Base-by-base conservation (phyloP, 495 filamentous ascomycete genomes). In the Sporormia fimetaria region DNA sequence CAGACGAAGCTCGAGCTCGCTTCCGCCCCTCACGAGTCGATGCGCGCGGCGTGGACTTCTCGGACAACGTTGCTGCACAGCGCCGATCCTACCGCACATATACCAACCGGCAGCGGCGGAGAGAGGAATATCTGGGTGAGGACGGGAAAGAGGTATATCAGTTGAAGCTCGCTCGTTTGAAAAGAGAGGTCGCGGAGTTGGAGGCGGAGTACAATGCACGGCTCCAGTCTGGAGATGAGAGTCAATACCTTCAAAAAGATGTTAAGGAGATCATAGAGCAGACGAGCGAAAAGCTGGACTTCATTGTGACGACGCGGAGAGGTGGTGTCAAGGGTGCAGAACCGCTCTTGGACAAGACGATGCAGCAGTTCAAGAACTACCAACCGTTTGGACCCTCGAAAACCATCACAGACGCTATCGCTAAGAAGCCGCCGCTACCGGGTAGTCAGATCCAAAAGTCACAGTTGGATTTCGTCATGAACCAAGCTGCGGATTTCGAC, bases 401-500 rank as follows among this genome's bases (percentile, higher is more conserved):
- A 30, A 2, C 35, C 2, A 45, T 51, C 15, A 28, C 24, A n/a
- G 47, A 49, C 12, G 43, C 43, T 11, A 31, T 42, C 28, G 56
- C 47, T 32, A 12, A 33, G 3, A 43, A 42, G 25, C 30, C 33
- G 16, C 47, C 33, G 17, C 35, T 44, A 15, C 46, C 37, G 14
- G 42, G 38, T 9, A 32, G 23, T 24, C 54, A 54, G 23, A 26
- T 42, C 5, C 47, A 41, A 28, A 31, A 18, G 10, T 12, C 21
- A 7, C 51, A 57, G 27, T 31, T 43, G 10, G 44, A 40, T 9
- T 38, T 40, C 14, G 46, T 50, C 15, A 70, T 95, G 9, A 74
- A 79, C 14, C 81, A 83, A 54, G 83, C 84, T 4, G 83, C 87
- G 17, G 82, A 88, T 40, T 93, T 96, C 45, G 90, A 95, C 56